Evolutionary conservation across 2,329 filamentous ascomycete genomes (phyloP), one percentile per base, ranked within the genome.

Genomic region (Sporothrix schenckii): DNA sequence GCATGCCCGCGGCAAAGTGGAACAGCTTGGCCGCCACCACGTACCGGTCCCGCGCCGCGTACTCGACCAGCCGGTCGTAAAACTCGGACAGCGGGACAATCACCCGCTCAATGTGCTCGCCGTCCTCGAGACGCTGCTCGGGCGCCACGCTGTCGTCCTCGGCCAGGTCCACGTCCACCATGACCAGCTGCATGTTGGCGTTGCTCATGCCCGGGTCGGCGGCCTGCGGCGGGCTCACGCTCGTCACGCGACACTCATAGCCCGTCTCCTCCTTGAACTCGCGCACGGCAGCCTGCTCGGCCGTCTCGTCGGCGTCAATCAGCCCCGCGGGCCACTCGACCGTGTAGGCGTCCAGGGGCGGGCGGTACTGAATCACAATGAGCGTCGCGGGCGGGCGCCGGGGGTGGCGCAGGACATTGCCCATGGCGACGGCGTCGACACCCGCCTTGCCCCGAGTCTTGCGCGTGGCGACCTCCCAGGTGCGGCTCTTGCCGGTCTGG

Each of bases 391-490:
- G 80, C 53, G 78, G 76, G 69, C 79, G 80, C n/a, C 77, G 76
- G 3, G 82, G 79, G 69, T 83, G 82, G 58, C 84, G 78, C 2
- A 90, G 80, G 72, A 90, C 83, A 68, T 88, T 88, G 69, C 87
- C 84, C 72, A 90, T 88, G 65, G 87, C 86, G 5, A 90, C 87
- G 58, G 86, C 87, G 73, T 90, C 88, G 70, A 89, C 85, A 71
- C 83, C 84, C 3, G 81, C 79, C 1, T 83, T 82, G 14, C 82
- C 82, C 27, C 87, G 83, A 0, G 87, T 89, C 72, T 84, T 83
- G 69, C 88, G 86, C 72, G 85, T 82, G 3, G 85, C 86, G 3
- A 85, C 85, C 76, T 90, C 88, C 87, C 87, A 89, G 4, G 82
- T 84, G 71, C 87, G 84, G 11, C 80, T 74, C 44, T 81, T 82